Percentiles rank a stretch among this genome's conserved stretches.
phyloP scores from a whole-genome alignment of 805 yeast species.

The Cyberlindnera japonica region DNA sequence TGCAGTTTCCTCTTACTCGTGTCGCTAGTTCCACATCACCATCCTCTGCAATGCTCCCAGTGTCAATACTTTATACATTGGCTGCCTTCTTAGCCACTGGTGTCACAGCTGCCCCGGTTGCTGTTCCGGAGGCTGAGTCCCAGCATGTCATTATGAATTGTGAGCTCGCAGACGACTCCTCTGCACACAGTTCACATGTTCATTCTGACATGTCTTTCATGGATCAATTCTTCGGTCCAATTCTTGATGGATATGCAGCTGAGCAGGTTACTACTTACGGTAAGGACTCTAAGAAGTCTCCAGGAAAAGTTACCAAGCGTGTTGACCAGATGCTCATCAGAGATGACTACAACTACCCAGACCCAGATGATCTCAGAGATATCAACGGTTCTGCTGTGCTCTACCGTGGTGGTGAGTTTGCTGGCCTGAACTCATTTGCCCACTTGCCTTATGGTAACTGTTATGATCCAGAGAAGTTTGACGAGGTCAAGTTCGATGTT shows the following conservation, averaged over 20 bases:
- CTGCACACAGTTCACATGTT: slow-evolving; percentile 8
- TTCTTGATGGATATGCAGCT: slow-evolving; percentile 30
- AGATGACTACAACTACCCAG: slow-evolving; percentile 34
- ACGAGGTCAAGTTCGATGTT: slow-evolving; percentile 26
- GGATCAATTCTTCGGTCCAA: slow-evolving; percentile 34
- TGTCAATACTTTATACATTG: slow-evolving; percentile 14
- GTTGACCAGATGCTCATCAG: slow-evolving; percentile 30
- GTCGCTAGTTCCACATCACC: too few species aligned
- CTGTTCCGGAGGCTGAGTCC: slow-evolving; percentile 17
- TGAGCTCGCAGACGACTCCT: slow-evolving; percentile 14
- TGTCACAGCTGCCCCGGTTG: slow-evolving; percentile 23
- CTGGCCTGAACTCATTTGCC: slow-evolving; percentile 55
- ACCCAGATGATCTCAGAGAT: slow-evolving; percentile 36
- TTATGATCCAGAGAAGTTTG: slow-evolving; percentile 38
- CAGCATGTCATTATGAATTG: slow-evolving; percentile 26
- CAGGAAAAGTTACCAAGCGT: slow-evolving; percentile 29
- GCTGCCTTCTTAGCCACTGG: slow-evolving; percentile 12
- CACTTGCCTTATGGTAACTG: slow-evolving; percentile 46
- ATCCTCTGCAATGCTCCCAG: slow-evolving; percentile 20
- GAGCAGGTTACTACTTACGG: slow-evolving; percentile 22
- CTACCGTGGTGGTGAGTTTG: slow-evolving; percentile 42
- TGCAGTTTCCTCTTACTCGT: too few species aligned
- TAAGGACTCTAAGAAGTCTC: slow-evolving; percentile 27
- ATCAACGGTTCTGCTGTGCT: slow-evolving; percentile 36
- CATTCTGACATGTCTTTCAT: slow-evolving; percentile 29